phyloP scores from a whole-genome alignment of 73 alveolate species.

The Effrenium voratum region DNA sequence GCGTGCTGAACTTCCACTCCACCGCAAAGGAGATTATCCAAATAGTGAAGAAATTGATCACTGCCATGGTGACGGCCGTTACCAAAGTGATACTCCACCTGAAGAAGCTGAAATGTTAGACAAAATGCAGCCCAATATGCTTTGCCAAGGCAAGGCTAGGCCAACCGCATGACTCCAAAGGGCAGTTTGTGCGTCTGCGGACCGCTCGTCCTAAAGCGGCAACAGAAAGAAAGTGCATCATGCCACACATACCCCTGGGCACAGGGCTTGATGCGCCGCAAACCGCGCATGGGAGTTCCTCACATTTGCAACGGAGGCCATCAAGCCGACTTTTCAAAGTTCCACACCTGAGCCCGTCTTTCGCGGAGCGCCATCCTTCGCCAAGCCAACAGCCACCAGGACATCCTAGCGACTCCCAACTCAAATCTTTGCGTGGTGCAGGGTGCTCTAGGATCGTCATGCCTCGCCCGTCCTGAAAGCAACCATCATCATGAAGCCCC shows the following conservation, averaged over 20 bases:
- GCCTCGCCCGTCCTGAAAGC: constrained; percentile 51
- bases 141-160: neutral
- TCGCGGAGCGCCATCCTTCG: constrained; percentile 69
- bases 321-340: too few species aligned
- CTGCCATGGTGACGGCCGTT: constrained; percentile 90
- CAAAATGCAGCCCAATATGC: neutral
- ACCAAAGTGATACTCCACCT: constrained; percentile 81
- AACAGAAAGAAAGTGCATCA: too few species aligned
- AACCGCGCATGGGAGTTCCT: constrained; percentile 87
- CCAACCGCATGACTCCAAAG: constrained; percentile 40
- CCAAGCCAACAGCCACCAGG: constrained; percentile 86
- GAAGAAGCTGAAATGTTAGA: too few species aligned
- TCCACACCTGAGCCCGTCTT: constrained; percentile 46
- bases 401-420: constrained; percentile 37
- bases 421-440: too few species aligned
- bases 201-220: constrained; percentile 49
- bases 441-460: too few species aligned
- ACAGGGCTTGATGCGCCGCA: constrained; percentile 55
- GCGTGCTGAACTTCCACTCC: constrained; percentile 79
- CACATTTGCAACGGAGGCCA: too few species aligned
- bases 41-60: constrained; percentile 84
- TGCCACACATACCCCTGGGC: neutral
- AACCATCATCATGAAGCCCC: constrained; percentile 70
- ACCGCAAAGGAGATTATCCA: constrained; percentile 88
- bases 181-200: constrained; percentile 90